These are phyloP conservation scores for Marasmius tenuissimus DNA, from an alignment of 1,284 basidiomycete genomes.

Conservation along the genomic window DNA sequence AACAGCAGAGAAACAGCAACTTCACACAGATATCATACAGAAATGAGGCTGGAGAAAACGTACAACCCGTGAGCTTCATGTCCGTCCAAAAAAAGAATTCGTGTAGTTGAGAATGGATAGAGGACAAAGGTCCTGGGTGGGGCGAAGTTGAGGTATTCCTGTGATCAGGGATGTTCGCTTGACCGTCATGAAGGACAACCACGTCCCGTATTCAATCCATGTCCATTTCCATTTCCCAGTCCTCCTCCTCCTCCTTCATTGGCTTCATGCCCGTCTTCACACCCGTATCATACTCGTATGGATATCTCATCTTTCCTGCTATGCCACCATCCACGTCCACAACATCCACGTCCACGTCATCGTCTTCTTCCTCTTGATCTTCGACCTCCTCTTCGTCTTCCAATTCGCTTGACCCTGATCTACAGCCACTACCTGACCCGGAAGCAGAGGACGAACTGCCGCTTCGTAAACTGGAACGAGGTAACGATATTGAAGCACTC, in stretches of 20 bases:
- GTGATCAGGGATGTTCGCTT: not conserved
- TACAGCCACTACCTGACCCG: not conserved
- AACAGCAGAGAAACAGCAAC: not conserved
- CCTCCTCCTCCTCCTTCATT: constrained; percentile 11
- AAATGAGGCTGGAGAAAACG: not conserved
- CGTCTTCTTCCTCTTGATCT: not conserved
- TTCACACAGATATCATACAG: not conserved
- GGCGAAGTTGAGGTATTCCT: not conserved
- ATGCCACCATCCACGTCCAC: not conserved
- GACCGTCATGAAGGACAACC: no score
- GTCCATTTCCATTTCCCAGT: constrained; percentile 43
- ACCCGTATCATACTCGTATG: not conserved
- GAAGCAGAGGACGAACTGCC: constrained; percentile 1
- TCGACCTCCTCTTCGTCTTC: constrained; percentile 1
- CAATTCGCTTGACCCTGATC: not conserved
- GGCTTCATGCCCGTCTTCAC: constrained; percentile 3
- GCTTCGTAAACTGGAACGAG: not conserved
- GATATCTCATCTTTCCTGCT: not conserved
- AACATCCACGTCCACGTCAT: not conserved
- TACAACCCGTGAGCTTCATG: not conserved
- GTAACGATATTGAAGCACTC: not conserved
- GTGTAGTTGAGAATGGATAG: not conserved
- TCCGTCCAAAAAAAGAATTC: not conserved
- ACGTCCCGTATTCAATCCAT: constrained; percentile 24
- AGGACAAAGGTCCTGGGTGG: not conserved